These are phyloP conservation scores for Adansonia rubrostipa DNA, from an alignment of 441 rosid species.

Conservation along the genomic window DNA sequence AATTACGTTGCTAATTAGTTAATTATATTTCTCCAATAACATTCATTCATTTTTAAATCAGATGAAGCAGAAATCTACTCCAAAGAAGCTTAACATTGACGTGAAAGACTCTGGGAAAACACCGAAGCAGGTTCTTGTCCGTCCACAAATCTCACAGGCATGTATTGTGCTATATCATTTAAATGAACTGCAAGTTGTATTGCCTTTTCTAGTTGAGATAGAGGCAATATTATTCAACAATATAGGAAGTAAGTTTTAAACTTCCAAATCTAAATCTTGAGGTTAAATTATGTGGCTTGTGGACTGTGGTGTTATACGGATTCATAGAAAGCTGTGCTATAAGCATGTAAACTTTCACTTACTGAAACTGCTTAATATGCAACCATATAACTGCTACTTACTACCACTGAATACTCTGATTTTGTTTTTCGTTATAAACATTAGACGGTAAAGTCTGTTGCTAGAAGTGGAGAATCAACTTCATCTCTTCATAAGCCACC, in stretches of 20 bases:
- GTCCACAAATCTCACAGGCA: conserved; percentile 49
- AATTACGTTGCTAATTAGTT: conserved; percentile 19
- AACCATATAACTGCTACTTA: neutral
- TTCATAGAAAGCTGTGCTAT: conserved; percentile 12
- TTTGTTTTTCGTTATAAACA: neutral
- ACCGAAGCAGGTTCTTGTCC: conserved; percentile 50
- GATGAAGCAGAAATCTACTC: conserved; percentile 50
- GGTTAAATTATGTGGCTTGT: neutral
- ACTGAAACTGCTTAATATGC: neutral
- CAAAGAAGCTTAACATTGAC: conserved; percentile 54
- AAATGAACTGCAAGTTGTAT: conserved; percentile 18
- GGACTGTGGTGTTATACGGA: neutral
- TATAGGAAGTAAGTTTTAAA: neutral
- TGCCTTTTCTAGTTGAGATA: neutral
- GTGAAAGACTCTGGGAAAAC: conserved; percentile 50
- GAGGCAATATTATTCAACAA: neutral
- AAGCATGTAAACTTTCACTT: conserved; percentile 6
- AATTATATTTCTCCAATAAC: conserved; percentile 22
- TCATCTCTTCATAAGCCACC: conserved; percentile 59
- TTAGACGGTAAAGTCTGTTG: conserved; percentile 41
- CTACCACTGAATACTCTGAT: conserved; percentile 2
- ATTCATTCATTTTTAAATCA: conserved; percentile 34
- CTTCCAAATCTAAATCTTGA: neutral
- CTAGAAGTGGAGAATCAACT: conserved; percentile 41
- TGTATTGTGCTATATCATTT: conserved; percentile 33